Evolutionary conservation across 495 filamentous ascomycete species (phyloP).

Genomic region (Emericellopsis terricola): DNA sequence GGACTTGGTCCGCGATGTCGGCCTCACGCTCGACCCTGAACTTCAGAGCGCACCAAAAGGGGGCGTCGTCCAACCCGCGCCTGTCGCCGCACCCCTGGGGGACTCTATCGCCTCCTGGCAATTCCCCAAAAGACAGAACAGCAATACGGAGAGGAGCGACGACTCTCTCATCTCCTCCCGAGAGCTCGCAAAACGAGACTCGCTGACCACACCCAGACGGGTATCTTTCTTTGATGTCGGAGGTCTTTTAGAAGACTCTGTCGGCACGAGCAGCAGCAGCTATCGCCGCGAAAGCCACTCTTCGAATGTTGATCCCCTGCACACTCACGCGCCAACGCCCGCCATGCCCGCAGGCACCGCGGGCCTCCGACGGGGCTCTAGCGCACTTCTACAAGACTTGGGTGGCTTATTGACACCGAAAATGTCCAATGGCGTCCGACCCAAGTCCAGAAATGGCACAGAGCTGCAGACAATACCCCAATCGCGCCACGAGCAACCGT

Average conservation of each 20-base stretch:
- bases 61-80: constrained; percentile 10
- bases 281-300: constrained; percentile 15
- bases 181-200: constrained; percentile 9
- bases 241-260: constrained; percentile 34
- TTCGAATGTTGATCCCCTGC: constrained; percentile 13
- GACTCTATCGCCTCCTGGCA: constrained; percentile 20
- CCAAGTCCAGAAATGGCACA: constrained; percentile 9
- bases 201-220: constrained; percentile 22
- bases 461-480: constrained; percentile 20
- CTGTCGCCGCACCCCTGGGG: constrained; percentile 8
- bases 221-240: constrained; percentile 60
- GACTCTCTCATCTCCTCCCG: constrained; percentile 11
- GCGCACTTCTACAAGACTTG: constrained; percentile 39
- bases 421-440: constrained; percentile 6
- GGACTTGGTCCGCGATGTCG: constrained; percentile 55
- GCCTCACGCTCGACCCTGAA: constrained; percentile 44
- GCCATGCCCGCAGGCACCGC: constrained; percentile 12
- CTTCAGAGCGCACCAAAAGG: constrained; percentile 23
- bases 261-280: constrained; percentile 5
- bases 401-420: constrained; percentile 29
- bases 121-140: constrained; percentile 13
- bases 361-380: constrained; percentile 26
- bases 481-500: constrained; percentile 10
- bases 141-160: constrained; percentile 13
- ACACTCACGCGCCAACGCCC: constrained; percentile 12